Conservation (phyloP, 148 eudicot genomes). For the Camellia sinensis region DNA sequence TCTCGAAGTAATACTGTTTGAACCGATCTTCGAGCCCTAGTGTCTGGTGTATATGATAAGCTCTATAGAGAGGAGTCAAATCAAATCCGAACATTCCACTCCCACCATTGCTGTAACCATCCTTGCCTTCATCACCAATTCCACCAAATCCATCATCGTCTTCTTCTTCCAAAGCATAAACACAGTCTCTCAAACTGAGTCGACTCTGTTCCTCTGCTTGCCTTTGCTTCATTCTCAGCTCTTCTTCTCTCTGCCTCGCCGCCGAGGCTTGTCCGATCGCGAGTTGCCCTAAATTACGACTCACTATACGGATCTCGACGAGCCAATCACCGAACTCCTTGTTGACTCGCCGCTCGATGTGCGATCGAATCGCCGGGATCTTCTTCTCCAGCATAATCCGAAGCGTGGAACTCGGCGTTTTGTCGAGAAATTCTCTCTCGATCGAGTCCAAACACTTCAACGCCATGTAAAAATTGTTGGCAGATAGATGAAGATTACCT, state of each 20-base stretch:
- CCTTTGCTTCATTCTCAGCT: constrained; percentile 81
- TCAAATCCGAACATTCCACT: constrained; percentile 57
- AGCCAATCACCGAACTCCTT: constrained; percentile 91
- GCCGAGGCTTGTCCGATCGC: constrained; percentile 95
- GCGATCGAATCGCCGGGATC: constrained; percentile 68
- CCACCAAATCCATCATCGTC: constrained; percentile 55
- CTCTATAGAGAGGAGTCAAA: constrained; percentile 77
- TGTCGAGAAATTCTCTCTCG: constrained; percentile 37
- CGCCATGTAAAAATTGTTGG: constrained; percentile 65
- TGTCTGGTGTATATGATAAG: constrained; percentile 81
- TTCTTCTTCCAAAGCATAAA: constrained; percentile 80
- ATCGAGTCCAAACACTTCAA: constrained; percentile 60
- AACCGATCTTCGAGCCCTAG: constrained; percentile 76
- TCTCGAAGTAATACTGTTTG: constrained; percentile 82
- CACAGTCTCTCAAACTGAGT: constrained; percentile 73
- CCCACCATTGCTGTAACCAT: constrained; percentile 25
- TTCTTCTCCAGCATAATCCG: constrained; percentile 63
- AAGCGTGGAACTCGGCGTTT: constrained; percentile 60
- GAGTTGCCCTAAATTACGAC: constrained; percentile 84
- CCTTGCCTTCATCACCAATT: constrained; percentile 36
- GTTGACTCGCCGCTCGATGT: constrained; percentile 63
- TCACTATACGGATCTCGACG: constrained; percentile 82
- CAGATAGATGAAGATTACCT: constrained; percentile 48
- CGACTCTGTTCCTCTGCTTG: constrained; percentile 94
- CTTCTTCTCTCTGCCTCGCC: constrained; percentile 90